Evolutionary conservation across 2,329 filamentous ascomycete species (phyloP).

Genomic region (Penicillium thymicola): DNA sequence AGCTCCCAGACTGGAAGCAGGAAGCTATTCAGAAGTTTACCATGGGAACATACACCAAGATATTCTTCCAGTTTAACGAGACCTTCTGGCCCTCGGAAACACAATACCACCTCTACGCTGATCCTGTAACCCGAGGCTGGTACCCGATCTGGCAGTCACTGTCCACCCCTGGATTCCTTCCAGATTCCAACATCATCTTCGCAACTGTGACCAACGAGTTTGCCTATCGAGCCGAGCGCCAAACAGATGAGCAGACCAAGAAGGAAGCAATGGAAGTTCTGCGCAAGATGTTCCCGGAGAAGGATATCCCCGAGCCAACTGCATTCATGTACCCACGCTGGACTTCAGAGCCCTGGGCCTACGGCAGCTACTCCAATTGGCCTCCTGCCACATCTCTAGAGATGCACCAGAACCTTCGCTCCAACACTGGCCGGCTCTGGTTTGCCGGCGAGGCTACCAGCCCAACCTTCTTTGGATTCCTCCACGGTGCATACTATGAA

Average conservation of each 20-base stretch:
- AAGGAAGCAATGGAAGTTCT: conserved; percentile 57
- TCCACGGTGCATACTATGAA: conserved; percentile 62
- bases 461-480: conserved; percentile 62
- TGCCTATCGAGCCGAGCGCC: conserved; percentile 57
- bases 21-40: conserved; percentile 61
- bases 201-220: conserved; percentile 59
- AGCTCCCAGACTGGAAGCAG: conserved; percentile 62
- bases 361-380: conserved; percentile 67
- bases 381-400: conserved; percentile 61
- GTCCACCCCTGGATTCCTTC: conserved; percentile 55
- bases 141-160: conserved; percentile 65
- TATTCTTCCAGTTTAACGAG: conserved; percentile 66
- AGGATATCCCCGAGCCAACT: conserved; percentile 56
- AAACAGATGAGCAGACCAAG: conserved; percentile 57
- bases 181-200: conserved; percentile 63
- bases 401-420: conserved; percentile 64
- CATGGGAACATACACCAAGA: conserved; percentile 71
- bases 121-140: conserved; percentile 48
- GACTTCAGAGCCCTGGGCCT: conserved; percentile 50
- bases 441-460: conserved; percentile 65
- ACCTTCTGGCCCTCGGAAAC: conserved; percentile 61
- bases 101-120: conserved; percentile 55
- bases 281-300: conserved; percentile 59
- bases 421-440: conserved; percentile 60
- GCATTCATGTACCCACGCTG: conserved; percentile 62